Percentiles rank a stretch among this genome's conserved stretches.
These are phyloP conservation scores for Yarrowia sp. DNA, from an alignment of 805 yeast genomes.

Conservation along the genomic window DNA sequence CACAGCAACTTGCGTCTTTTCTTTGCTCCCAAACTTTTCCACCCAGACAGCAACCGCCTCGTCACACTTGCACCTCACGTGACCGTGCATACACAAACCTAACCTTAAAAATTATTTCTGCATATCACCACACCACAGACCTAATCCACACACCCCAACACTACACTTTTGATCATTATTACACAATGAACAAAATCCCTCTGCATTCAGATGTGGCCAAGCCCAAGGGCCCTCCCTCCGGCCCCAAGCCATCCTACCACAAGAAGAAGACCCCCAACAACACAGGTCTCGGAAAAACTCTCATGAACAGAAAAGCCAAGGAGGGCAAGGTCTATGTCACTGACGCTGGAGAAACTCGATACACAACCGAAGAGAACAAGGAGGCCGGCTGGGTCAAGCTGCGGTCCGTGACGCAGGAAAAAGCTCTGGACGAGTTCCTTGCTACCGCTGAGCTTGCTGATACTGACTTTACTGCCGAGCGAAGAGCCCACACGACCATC, in stretches of 20 bases:
- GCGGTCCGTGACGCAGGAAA: conserved; percentile 92
- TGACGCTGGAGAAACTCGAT: conserved; percentile 79
- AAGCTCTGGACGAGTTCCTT: conserved; percentile 88
- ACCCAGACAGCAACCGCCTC: not conserved
- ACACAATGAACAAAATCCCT: conserved; percentile 8
- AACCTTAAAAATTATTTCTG: conserved; percentile 20
- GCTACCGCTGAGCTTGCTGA: conserved; percentile 95
- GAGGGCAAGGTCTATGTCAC: conserved; percentile 41
- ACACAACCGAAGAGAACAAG: conserved; percentile 79
- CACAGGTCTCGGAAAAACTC: conserved; percentile 81
- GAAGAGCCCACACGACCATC: conserved; percentile 75
- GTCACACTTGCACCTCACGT: conserved; percentile 15
- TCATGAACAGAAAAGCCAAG: conserved; percentile 61
- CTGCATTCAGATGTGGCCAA: conserved; percentile 22
- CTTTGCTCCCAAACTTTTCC: not conserved
- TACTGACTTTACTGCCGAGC: conserved; percentile 93
- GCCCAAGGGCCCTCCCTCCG: conserved; percentile 58
- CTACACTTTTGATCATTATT: too few relatives aligned
- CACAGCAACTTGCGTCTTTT: not conserved
- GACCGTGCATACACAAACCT: not conserved
- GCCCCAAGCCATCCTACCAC: conserved; percentile 87
- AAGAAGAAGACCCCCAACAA: conserved; percentile 53
- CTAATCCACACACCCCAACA: not conserved
- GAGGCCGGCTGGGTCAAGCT: conserved; percentile 88
- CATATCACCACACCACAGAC: not conserved